Evolutionary conservation across 2,329 filamentous ascomycete species (phyloP).

Genomic region (Tolypocladium inflatum): DNA sequence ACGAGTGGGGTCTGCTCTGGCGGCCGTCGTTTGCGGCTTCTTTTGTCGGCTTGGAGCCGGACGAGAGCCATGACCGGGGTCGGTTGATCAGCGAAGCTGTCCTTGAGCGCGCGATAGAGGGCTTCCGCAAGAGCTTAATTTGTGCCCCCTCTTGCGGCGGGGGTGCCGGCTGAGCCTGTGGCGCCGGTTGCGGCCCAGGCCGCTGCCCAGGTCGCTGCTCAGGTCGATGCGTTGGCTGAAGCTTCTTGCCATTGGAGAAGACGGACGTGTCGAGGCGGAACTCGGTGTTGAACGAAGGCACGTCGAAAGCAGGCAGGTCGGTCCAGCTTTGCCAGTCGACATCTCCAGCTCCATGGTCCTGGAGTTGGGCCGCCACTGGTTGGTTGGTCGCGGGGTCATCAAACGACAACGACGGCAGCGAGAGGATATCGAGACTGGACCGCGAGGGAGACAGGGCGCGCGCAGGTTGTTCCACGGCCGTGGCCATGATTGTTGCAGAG

Average conservation of each 20-base stretch:
- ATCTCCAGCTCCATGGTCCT: neutral
- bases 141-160: neutral
- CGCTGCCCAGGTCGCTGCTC: slow-evolving; percentile 3
- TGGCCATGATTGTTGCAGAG: slow-evolving; percentile 27
- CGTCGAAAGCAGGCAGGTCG: slow-evolving; percentile 33
- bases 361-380: neutral
- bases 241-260: slow-evolving; percentile 18
- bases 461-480: slow-evolving; percentile 22
- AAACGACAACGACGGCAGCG: slow-evolving; percentile 11
- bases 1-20: slow-evolving; percentile 15
- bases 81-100: slow-evolving; percentile 38
- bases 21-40: slow-evolving; percentile 11
- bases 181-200: slow-evolving; percentile 5
- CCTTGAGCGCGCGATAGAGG: slow-evolving; percentile 21
- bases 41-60: slow-evolving; percentile 29
- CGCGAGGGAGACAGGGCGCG: slow-evolving; percentile 22
- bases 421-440: slow-evolving; percentile 22
- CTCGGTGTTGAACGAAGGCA: slow-evolving; percentile 43
- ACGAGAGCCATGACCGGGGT: slow-evolving; percentile 42
- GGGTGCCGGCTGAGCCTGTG: neutral
- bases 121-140: slow-evolving; percentile 4
- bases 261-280: slow-evolving; percentile 38
- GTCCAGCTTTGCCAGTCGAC: slow-evolving; percentile 3
- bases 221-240: neutral
- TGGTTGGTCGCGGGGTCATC: neutral